Evolutionary conservation across 495 filamentous ascomycete genomes (phyloP).

Genomic region (Diplogelasinospora grovesii): DNA sequence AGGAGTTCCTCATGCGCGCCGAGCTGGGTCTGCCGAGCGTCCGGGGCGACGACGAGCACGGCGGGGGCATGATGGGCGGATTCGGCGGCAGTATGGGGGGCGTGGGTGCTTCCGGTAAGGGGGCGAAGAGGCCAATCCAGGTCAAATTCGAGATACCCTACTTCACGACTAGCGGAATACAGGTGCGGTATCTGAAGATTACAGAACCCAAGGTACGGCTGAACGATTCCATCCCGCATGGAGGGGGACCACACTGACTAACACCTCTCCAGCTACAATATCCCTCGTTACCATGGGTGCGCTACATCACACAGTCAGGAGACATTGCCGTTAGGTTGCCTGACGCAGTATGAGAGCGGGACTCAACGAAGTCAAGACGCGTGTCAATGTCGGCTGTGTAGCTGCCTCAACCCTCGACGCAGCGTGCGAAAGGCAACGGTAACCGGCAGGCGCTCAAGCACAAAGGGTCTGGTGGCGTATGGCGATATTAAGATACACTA

Average conservation of each 20-base stretch:
- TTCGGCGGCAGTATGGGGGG: conserved; percentile 96
- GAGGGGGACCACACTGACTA: conserved; percentile 9
- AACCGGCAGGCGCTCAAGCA: too few species aligned
- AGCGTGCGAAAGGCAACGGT: too few species aligned
- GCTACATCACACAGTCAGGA: conserved; percentile 95
- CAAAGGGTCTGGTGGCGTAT: too few species aligned
- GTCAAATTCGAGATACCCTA: conserved; percentile 99
- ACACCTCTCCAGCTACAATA: conserved; percentile 71
- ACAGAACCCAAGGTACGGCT: conserved; percentile 92
- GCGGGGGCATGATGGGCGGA: conserved; percentile 92
- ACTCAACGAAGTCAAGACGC: too few species aligned
- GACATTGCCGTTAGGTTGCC: conserved; percentile 92
- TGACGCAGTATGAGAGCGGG: conserved; percentile 76
- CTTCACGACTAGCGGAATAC: conserved; percentile 97
- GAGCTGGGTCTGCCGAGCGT: conserved; percentile 92
- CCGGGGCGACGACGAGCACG: conserved; percentile 91
- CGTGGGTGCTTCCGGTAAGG: conserved; percentile 60
- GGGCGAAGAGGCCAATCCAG: conserved; percentile 86
- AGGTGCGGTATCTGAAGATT: conserved; percentile 98
- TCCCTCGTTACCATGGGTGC: conserved; percentile 95
- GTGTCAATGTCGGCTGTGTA: too few species aligned
- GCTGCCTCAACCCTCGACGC: too few species aligned
- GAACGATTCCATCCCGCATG: too few species aligned
- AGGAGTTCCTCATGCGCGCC: conserved; percentile 99
- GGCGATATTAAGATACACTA: too few species aligned